These are phyloP conservation scores for Phalaenopsis aphrodite DNA, from an alignment of 106 monocot species.

Conservation along the genomic window DNA sequence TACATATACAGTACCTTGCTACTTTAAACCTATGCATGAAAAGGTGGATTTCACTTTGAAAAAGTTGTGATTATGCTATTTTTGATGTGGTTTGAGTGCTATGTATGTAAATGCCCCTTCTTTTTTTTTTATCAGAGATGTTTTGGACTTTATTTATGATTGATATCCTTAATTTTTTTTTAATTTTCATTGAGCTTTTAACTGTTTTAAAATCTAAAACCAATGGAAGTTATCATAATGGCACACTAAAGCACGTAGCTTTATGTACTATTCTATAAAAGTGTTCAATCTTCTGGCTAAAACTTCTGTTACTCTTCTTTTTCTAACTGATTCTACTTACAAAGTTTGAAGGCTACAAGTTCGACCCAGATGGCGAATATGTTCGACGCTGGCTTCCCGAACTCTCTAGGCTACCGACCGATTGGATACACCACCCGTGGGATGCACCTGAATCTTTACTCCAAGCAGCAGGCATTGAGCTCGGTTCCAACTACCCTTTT, in stretches of 20 bases:
- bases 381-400: constrained; percentile 93
- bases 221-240: not conserved
- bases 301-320: not conserved
- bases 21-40: too few relatives aligned
- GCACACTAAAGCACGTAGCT: not conserved
- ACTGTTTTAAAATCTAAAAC: not conserved
- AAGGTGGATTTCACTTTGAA: too few relatives aligned
- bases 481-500: constrained; percentile 90
- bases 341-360: constrained; percentile 93
- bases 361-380: constrained; percentile 92
- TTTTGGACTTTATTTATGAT: not conserved
- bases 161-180: not conserved
- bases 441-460: constrained; percentile 74
- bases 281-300: not conserved
- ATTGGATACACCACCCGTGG: constrained; percentile 99
- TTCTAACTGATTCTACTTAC: not conserved
- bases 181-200: not conserved
- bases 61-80: too few relatives aligned
- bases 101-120: too few relatives aligned
- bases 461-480: constrained; percentile 83
- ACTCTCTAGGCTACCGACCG: constrained; percentile 82
- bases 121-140: not conserved
- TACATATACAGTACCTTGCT: too few relatives aligned
- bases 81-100: too few relatives aligned
- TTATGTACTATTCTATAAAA: not conserved